phyloP scores from a whole-genome alignment of 805 yeast genomes.

The Starmerella cellae region DNA sequence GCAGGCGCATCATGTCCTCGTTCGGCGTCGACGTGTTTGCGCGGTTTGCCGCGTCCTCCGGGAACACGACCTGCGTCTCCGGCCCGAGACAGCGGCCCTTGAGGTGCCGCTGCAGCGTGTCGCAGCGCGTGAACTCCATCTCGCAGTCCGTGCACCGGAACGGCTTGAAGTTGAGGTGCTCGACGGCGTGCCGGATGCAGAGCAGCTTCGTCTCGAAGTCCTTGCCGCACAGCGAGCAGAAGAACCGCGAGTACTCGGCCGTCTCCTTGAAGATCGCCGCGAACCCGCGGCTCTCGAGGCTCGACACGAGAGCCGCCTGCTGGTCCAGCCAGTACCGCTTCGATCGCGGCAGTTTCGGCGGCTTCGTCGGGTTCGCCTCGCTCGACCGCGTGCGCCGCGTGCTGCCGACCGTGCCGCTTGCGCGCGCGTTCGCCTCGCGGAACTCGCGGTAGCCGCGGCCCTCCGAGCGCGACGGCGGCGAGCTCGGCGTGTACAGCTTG shows the following conservation, averaged over 20 bases:
- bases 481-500: neutral
- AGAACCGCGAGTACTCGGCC: neutral
- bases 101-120: constrained; percentile 10
- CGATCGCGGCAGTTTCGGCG: constrained; percentile 4
- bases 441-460: too few relatives aligned
- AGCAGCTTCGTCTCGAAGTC: constrained; percentile 8
- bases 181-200: constrained; percentile 10
- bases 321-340: constrained; percentile 15
- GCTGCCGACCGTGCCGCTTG: neutral
- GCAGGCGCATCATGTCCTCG: neutral
- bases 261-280: neutral
- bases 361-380: neutral
- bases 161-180: constrained; percentile 10
- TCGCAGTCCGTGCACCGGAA: constrained; percentile 8
- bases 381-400: neutral
- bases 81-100: constrained; percentile 9
- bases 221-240: constrained; percentile 8
- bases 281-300: constrained; percentile 5
- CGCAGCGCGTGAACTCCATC: constrained; percentile 10
- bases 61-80: neutral
- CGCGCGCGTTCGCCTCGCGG: neutral
- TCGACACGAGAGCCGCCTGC: constrained; percentile 6
- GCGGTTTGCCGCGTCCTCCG: neutral
- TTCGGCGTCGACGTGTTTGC: neutral
- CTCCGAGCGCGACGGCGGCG: neutral